Percentiles rank a stretch among this genome's conserved stretches.
Conservation (phyloP, 2,329 filamentous ascomycete species). For the Xylaria sp. region DNA sequence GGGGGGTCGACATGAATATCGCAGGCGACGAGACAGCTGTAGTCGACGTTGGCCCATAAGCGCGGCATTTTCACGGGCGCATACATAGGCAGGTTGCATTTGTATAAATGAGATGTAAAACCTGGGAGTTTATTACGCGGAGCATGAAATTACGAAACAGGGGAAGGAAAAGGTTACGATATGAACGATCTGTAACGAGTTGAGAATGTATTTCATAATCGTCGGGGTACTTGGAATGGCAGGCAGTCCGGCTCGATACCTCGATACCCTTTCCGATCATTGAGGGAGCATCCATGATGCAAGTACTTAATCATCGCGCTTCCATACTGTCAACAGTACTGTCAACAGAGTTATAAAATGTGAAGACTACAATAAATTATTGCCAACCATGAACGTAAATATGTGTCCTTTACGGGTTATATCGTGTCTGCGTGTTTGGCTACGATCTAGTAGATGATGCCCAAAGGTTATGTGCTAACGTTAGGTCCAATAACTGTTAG, state of each 20-base stretch:
- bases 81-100: neutral
- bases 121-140: neutral
- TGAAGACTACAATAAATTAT: too few relatives aligned
- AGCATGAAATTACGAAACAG: constrained; percentile 11
- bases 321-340: too few relatives aligned
- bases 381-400: too few relatives aligned
- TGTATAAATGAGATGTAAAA: constrained; percentile 10
- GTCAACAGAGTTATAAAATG: too few relatives aligned
- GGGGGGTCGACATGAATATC: constrained; percentile 25
- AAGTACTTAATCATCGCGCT: too few relatives aligned
- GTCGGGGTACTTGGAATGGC: neutral
- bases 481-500: too few relatives aligned
- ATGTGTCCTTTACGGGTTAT: too few relatives aligned
- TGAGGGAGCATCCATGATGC: neutral
- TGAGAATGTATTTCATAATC: neutral
- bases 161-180: neutral
- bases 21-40: constrained; percentile 27
- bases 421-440: too few relatives aligned
- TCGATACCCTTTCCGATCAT: neutral
- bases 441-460: too few relatives aligned
- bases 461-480: too few relatives aligned
- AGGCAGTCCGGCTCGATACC: neutral
- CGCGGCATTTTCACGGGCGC: constrained; percentile 1
- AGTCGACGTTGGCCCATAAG: constrained; percentile 4
- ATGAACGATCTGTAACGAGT: neutral